A percentile compares a stretch with the other conserved stretches of the same genome.
Conservation (phyloP, 768 basidiomycete genomes). For the Phanerochaete sordida region DNA sequence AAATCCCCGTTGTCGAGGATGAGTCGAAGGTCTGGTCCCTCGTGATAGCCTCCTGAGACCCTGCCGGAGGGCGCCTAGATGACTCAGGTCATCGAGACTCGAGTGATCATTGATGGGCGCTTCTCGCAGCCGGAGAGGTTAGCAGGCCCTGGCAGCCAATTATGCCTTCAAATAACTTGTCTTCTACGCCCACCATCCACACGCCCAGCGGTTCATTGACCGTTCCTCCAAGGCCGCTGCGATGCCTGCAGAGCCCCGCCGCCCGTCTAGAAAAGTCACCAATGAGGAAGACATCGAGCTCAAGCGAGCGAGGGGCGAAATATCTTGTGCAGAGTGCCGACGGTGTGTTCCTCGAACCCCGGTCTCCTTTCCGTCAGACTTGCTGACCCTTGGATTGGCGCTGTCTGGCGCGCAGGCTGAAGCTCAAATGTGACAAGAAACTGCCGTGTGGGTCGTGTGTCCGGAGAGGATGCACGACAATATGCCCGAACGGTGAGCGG, state of each 20-base stretch:
- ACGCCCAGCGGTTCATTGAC: neutral
- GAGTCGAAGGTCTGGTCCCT: too few species aligned
- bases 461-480: constrained; percentile 59
- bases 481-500: constrained; percentile 62
- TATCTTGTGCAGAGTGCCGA: constrained; percentile 78
- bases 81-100: too few species aligned
- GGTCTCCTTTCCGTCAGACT: constrained; percentile 32
- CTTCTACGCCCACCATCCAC: neutral
- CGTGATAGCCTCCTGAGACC: too few species aligned
- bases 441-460: constrained; percentile 74
- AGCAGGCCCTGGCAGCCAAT: too few species aligned
- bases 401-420: constrained; percentile 41
- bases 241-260: constrained; percentile 26
- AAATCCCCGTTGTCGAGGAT: too few species aligned
- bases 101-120: too few species aligned
- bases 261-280: constrained; percentile 19
- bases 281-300: constrained; percentile 54
- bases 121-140: too few species aligned
- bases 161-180: neutral
- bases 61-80: too few species aligned
- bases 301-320: constrained; percentile 72
- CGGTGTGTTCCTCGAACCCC: constrained; percentile 43
- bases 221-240: neutral
- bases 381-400: neutral
- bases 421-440: constrained; percentile 83